Conservation (phyloP, 192 early-diverging fungal genomes). For the Phycomyces blakesleeanus region DNA sequence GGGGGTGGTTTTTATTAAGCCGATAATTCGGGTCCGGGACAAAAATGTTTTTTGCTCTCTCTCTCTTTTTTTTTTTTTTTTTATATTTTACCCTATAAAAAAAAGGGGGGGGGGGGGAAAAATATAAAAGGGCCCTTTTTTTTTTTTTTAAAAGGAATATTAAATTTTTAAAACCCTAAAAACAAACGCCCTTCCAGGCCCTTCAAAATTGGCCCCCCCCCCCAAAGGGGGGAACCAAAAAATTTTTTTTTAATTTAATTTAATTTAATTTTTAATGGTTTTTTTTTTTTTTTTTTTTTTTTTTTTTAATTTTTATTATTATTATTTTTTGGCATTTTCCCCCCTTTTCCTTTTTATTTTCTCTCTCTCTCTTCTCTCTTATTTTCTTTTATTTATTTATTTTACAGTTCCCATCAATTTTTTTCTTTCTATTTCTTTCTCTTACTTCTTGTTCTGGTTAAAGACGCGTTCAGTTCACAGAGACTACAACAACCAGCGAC, state of each 20-base stretch:
- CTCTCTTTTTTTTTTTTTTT: no score
- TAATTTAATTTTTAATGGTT: background rate
- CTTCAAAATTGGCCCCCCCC: no score
- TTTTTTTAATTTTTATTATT: conserved; percentile 14
- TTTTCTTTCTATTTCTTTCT: background rate
- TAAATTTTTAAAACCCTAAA: no score
- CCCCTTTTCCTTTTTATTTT: conserved; percentile 3
- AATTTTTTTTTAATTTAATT: background rate
- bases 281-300: conserved; percentile 1
- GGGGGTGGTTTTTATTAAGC: no score
- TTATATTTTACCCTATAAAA: no score
- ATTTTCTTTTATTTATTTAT: background rate
- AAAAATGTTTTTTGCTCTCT: no score
- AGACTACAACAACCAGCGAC: background rate
- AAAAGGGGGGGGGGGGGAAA: no score
- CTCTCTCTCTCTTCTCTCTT: conserved; percentile 3
- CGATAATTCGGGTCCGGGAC: no score
- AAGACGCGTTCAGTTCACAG: background rate
- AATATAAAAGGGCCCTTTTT: no score
- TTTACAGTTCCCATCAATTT: background rate
- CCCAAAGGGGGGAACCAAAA: background rate
- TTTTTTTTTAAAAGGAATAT: no score
- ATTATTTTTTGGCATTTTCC: conserved; percentile 7
- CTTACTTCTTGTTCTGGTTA: background rate
- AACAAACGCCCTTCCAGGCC: no score